Conservation (phyloP, 345 rosid genomes). For the Moricandia moricandioides region DNA sequence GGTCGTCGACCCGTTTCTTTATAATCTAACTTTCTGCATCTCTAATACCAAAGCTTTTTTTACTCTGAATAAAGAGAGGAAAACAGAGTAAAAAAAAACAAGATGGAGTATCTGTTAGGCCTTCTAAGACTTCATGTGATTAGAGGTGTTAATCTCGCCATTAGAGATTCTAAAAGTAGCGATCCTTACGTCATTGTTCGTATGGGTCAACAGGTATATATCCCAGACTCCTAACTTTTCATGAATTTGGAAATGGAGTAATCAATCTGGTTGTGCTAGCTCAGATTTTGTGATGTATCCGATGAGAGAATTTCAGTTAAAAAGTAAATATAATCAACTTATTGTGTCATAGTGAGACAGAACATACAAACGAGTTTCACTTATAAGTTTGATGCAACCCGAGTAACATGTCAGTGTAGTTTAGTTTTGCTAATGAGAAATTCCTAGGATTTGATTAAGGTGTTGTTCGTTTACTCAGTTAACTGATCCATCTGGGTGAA, state of each 20-base stretch:
- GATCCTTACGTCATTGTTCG: constrained; percentile 76
- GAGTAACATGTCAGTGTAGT: not conserved
- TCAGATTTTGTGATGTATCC: no score
- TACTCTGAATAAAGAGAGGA: not conserved
- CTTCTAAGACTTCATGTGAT: constrained; percentile 65
- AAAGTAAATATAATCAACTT: not conserved
- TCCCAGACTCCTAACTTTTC: not conserved
- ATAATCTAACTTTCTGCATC: not conserved
- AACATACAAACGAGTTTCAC: not conserved
- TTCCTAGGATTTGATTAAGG: not conserved
- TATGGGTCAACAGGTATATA: constrained; percentile 76
- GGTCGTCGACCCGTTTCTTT: not conserved
- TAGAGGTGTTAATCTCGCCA: constrained; percentile 81
- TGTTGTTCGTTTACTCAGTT: no score
- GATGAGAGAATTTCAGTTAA: not conserved
- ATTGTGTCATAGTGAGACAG: not conserved
- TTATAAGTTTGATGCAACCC: not conserved
- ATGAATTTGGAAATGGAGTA: no score
- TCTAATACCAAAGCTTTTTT: not conserved
- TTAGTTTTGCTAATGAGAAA: not conserved
- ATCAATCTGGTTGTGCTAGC: no score
- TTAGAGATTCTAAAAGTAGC: constrained; percentile 71
- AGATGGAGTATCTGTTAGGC: constrained; percentile 70
- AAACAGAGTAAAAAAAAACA: no score
- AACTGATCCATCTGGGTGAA: no score